phyloP scores from a whole-genome alignment of 1,284 basidiomycete species.

The Rhodotorula sp. region DNA sequence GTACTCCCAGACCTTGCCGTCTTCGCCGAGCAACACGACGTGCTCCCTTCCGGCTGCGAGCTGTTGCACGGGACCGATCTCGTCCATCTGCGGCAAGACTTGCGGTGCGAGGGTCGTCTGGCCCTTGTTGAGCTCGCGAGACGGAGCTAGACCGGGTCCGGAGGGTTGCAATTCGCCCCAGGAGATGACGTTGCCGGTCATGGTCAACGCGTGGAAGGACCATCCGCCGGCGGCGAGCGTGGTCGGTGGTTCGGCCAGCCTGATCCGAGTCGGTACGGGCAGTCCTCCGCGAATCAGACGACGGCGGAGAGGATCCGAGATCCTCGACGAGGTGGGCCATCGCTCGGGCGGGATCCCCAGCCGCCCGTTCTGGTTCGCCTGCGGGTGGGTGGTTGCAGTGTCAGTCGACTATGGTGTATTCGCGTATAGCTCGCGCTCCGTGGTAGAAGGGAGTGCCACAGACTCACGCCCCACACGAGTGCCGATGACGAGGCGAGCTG shows the following conservation, averaged over 20 bases:
- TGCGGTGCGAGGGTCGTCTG: conserved; percentile 1
- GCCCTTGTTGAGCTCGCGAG: conserved; percentile 8
- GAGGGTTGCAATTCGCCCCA: conserved; percentile 34
- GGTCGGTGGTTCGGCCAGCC: conserved; percentile 20
- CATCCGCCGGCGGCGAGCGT: conserved; percentile 31
- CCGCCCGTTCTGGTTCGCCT: conserved; percentile 1
- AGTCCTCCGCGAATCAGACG: conserved; percentile 28
- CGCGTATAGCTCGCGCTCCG: not conserved
- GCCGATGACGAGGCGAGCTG: not conserved
- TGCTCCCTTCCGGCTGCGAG: conserved; percentile 34
- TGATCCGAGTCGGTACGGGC: conserved; percentile 29
- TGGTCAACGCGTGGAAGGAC: conserved; percentile 34
- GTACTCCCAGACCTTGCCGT: conserved; percentile 29
- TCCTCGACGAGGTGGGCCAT: conserved; percentile 16
- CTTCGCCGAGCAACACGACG: conserved; percentile 13
- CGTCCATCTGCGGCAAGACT: conserved; percentile 18
- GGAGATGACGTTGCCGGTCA: conserved; percentile 16
- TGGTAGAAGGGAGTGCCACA: not conserved
- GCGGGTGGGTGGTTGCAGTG: not conserved
- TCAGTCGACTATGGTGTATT: not conserved
- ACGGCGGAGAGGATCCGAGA: conserved; percentile 2
- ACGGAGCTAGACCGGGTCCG: not conserved
- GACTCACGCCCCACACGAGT: conserved; percentile 26
- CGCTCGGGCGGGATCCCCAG: conserved; percentile 9
- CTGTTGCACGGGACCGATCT: conserved; percentile 29